A percentile compares a stretch with the other conserved stretches of the same genome.
phyloP scores from a whole-genome alignment of 768 basidiomycete species.

The Pisolithus tinctorius region DNA sequence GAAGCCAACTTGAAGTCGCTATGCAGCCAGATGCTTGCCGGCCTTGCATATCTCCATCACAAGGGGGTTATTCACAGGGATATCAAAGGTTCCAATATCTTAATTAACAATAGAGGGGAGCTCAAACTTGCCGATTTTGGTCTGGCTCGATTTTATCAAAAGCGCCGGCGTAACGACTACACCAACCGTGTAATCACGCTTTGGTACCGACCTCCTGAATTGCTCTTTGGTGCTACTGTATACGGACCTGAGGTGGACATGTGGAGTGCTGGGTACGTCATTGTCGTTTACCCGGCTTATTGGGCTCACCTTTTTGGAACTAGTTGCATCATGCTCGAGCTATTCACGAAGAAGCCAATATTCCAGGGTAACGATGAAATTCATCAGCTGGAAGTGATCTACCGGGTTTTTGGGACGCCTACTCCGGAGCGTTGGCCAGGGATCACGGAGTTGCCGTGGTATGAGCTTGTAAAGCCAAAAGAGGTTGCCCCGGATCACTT shows the following conservation, averaged over 20 bases:
- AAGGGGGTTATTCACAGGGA: slow-evolving; percentile 96
- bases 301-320: not conserved
- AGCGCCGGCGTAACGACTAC: slow-evolving; percentile 84
- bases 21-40: slow-evolving; percentile 91
- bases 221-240: slow-evolving; percentile 90
- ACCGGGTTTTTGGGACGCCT: slow-evolving; percentile 87
- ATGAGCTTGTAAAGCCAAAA: slow-evolving; percentile 92
- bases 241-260: slow-evolving; percentile 98
- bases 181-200: slow-evolving; percentile 99
- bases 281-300: not conserved
- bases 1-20: slow-evolving; percentile 92
- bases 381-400: slow-evolving; percentile 91
- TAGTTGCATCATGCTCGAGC: slow-evolving; percentile 98
- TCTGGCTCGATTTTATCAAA: slow-evolving; percentile 92
- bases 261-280: slow-evolving; percentile 94
- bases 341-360: slow-evolving; percentile 92
- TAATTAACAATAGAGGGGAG: slow-evolving; percentile 86
- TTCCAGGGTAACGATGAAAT: slow-evolving; percentile 99
- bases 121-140: slow-evolving; percentile 98
- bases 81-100: slow-evolving; percentile 98
- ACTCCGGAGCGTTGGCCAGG: slow-evolving; percentile 76
- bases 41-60: slow-evolving; percentile 91
- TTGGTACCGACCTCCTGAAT: slow-evolving; percentile 96
- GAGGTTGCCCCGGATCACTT: slow-evolving; percentile 70
- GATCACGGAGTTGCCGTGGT: slow-evolving; percentile 87